Percentiles rank a stretch among this genome's conserved stretches.
Conservation (phyloP, 78 protist species). For the Planoprotostelium fungivorum region DNA sequence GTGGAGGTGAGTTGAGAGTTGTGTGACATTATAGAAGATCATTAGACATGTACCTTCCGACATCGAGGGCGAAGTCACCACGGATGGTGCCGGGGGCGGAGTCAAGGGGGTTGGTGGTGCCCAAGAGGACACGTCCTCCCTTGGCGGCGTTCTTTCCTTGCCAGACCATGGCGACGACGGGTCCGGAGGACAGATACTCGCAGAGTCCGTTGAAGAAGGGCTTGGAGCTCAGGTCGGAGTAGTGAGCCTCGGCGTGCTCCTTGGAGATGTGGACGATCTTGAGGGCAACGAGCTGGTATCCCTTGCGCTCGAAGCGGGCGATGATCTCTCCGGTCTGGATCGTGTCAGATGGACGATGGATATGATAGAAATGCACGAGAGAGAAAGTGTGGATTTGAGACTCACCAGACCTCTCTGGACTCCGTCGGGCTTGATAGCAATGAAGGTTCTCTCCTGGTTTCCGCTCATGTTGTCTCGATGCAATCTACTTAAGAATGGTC, state of each 20-base stretch:
- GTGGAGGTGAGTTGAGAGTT: not conserved
- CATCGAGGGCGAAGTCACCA: slow-evolving; percentile 73
- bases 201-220: slow-evolving; percentile 71
- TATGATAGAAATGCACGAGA: not conserved
- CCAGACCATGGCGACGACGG: slow-evolving; percentile 85
- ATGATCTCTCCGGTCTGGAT: slow-evolving; percentile 79
- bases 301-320: slow-evolving; percentile 77
- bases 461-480: not conserved
- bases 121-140: slow-evolving; percentile 60
- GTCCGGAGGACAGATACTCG: slow-evolving; percentile 72
- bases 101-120: slow-evolving; percentile 67
- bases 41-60: slow-evolving; percentile 20
- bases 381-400: slow-evolving; percentile 9
- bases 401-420: slow-evolving; percentile 66
- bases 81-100: slow-evolving; percentile 81
- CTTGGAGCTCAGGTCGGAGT: slow-evolving; percentile 52
- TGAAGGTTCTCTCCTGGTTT: slow-evolving; percentile 74
- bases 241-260: slow-evolving; percentile 69
- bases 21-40: not conserved
- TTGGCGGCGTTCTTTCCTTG: slow-evolving; percentile 78
- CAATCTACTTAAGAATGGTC: no score
- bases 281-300: slow-evolving; percentile 74
- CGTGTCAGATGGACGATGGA: not conserved
- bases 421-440: slow-evolving; percentile 86
- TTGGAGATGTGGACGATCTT: slow-evolving; percentile 61